Evolutionary conservation across 225 moss, liverwort and hornwort species (phyloP), one percentile per base, ranked within the genome.

Genomic region (Marchantia paleacea): DNA sequence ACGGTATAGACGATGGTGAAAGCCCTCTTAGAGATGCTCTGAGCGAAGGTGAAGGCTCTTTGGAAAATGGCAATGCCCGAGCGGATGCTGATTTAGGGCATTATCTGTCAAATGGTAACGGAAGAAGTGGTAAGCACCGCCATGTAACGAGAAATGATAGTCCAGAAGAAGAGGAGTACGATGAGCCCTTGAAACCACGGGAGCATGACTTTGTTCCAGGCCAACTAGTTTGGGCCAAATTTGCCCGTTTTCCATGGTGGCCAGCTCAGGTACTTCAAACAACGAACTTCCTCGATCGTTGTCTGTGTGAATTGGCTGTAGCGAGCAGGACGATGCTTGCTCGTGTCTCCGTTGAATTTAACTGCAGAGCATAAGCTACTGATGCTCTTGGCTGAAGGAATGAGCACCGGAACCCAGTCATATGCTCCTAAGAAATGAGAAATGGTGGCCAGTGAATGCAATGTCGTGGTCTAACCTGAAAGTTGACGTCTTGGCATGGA

Each of bases 241-340:
- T 92, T 91, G 99, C 93, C 5, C 90, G 95, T 72, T 99, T 99
- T 54, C 99, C 99, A 68, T 99, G 99, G 99, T 99, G 99, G 99
- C 95, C 99, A 85, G 99, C 99, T 53, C 91, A 92, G 99, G 99
- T 99, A 63, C 11, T 39, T n/a, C 25, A 26, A 1, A 24, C 26
- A 12, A 18, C 53, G 55, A 16, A 12, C 24, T 28, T 26, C 19
- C 50, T 50, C 28, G n/a, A 72, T 66, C 10, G 6, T 66, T 28
- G 18, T 66, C 18, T 48, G 16, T 20, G 6, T 7, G 24, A 5
- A 3, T 20, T 72, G 51, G 20, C 48, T 20, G 15, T 70, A 48
- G 50, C 15, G 39, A 39, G 47, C 48, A 48, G 70, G 70, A 20
- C 20, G 70, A 22, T 48, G 9, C 50, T 72, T 62, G 24, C 15